Evolutionary conservation across 352 stramenopile species (phyloP).

Genomic region (Pythium utonaiense): DNA sequence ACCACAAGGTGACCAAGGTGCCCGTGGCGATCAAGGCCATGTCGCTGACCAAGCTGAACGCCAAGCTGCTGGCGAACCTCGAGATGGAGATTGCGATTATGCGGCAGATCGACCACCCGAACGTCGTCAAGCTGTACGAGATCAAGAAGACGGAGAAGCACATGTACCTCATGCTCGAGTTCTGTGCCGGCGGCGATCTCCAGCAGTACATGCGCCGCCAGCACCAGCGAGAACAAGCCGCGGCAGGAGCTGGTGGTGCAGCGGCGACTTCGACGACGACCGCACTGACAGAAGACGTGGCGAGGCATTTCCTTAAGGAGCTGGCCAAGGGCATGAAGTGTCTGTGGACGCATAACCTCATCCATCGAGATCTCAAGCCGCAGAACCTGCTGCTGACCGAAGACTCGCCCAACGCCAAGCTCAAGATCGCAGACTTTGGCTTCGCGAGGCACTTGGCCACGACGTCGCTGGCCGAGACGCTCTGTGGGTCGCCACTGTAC

Average conservation of each 20-base stretch:
- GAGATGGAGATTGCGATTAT: constrained; percentile 97
- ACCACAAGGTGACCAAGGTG: constrained; percentile 68
- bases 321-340: constrained; percentile 71
- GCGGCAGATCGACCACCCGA: constrained; percentile 92
- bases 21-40: constrained; percentile 95
- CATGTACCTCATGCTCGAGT: constrained; percentile 97
- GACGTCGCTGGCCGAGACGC: constrained; percentile 92
- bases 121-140: constrained; percentile 95
- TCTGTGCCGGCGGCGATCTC: constrained; percentile 95
- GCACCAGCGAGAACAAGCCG: constrained; percentile 25
- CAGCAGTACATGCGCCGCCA: constrained; percentile 89
- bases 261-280: background rate
- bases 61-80: constrained; percentile 95
- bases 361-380: constrained; percentile 92
- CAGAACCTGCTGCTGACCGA: constrained; percentile 93
- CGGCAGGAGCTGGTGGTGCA: background rate
- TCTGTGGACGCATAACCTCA: constrained; percentile 73
- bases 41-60: constrained; percentile 90
- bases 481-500: constrained; percentile 95
- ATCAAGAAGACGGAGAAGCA: constrained; percentile 94
- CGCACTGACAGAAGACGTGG: constrained; percentile 33
- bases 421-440: constrained; percentile 76
- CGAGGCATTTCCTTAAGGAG: constrained; percentile 61
- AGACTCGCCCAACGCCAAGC: constrained; percentile 40
- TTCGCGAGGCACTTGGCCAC: constrained; percentile 94